Base-by-base conservation (phyloP, 2,329 filamentous ascomycete genomes). In the Huntiella omanensis region DNA sequence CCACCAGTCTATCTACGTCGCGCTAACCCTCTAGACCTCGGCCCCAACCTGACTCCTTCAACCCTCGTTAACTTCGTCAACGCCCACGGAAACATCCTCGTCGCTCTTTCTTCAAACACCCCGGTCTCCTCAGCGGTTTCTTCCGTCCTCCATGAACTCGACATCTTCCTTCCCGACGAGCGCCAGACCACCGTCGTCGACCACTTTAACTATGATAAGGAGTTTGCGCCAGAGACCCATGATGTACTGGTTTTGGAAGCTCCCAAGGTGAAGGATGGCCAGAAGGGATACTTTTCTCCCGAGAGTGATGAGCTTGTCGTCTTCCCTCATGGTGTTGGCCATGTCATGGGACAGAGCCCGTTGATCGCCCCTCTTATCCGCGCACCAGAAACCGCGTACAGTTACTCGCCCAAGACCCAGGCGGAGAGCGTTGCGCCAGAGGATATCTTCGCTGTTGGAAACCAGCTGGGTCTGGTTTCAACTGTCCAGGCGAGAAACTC, bases 371-470 rank as follows among this genome's bases (percentile, higher is more conserved):
- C 91, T 12, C 73, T 98, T 53, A 65, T 98, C 49, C 79, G 80
- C 55, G 88, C 86, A 40, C 81, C 85, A 15, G 66, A 70, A 54
- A 94, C 86, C 7, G 83, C 87, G 51, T 98, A 98, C 68, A 83
- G 77, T 62, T 94, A 94, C 71, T 88, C 91, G 64, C 80, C 84
- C 46, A 92, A 92, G 69, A 86, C 95, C 52, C 83, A 93, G 57
- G 61, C 66, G 36, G 75, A 76, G 41, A 63, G 64, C 4, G 68
- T 85, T 17, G 65, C 69, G 36, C 56, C 65, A 3, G 85, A 92
- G 53, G 87, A 95, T 51, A 71, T 85, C 40, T 93, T 92, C 58
- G 86, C 81, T 22, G 79, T 80, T 46, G 91, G 91, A 41, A 68
- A 70, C 55, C 91, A 98, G 67, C 68, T 98, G 52, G 75, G 77